A percentile compares a stretch with the other conserved stretches of the same genome.
Evolutionary conservation across 495 filamentous ascomycete species (phyloP).

Genomic region (Apodospora peruviana): DNA sequence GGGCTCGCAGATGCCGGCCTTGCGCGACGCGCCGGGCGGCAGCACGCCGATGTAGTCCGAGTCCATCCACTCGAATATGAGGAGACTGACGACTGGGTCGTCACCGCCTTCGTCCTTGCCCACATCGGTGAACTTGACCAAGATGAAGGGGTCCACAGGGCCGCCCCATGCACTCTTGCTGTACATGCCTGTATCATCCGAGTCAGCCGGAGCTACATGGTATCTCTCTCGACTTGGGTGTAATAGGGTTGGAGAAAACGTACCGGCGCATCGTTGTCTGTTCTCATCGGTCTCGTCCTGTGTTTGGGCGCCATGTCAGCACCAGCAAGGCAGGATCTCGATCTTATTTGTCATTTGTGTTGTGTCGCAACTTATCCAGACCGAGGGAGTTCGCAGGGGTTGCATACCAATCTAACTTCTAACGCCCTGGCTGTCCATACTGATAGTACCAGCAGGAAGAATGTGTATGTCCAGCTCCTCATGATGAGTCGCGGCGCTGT

Average conservation of each 20-base stretch:
- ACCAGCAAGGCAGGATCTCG: not conserved
- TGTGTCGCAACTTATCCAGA: too few relatives aligned
- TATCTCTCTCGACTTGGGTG: too few relatives aligned
- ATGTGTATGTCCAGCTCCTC: slow-evolving; percentile 34
- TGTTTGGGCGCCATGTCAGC: slow-evolving; percentile 1
- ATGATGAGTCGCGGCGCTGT: slow-evolving; percentile 20
- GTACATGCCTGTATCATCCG: slow-evolving; percentile 70
- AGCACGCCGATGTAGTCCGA: slow-evolving; percentile 67
- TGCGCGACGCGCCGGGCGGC: slow-evolving; percentile 35
- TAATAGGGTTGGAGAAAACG: too few relatives aligned
- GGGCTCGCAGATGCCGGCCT: slow-evolving; percentile 71
- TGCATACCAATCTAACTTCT: slow-evolving; percentile 49
- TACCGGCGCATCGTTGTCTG: slow-evolving; percentile 74
- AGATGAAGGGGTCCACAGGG: slow-evolving; percentile 79
- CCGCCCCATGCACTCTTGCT: slow-evolving; percentile 86
- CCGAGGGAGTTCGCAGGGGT: too few relatives aligned
- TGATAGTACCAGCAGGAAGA: slow-evolving; percentile 44
- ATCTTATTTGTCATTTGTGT: too few relatives aligned
- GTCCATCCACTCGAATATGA: slow-evolving; percentile 94
- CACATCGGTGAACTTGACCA: slow-evolving; percentile 68
- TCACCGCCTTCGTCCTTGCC: slow-evolving; percentile 47
- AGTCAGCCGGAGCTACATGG: slow-evolving; percentile 11
- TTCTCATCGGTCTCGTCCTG: slow-evolving; percentile 72
- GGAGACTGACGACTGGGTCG: slow-evolving; percentile 74
- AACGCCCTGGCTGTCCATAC: slow-evolving; percentile 55